A percentile compares a stretch with the other conserved stretches of the same genome.
Conservation (phyloP, 2,329 filamentous ascomycete species). For the Fusarium penzigii region DNA sequence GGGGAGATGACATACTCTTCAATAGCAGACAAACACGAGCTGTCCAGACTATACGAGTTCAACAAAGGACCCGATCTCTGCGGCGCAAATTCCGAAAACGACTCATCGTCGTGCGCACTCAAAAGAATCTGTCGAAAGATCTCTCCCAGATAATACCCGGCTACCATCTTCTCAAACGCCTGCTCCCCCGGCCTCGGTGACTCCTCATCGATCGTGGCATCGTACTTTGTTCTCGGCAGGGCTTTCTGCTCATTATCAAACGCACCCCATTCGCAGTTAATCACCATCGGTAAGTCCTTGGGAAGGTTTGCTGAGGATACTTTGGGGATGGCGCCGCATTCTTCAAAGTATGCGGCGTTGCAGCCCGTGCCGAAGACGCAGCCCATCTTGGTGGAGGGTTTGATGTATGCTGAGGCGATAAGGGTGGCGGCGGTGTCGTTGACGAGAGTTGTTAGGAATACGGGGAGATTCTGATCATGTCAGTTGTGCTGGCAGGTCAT, state of each 20-base stretch:
- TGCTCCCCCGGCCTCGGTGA: constrained; percentile 75
- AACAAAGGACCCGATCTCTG: too few species aligned
- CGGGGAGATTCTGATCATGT: neutral
- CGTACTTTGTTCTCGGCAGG: constrained; percentile 1
- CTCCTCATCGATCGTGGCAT: constrained; percentile 54
- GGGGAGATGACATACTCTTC: too few species aligned
- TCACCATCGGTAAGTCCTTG: neutral
- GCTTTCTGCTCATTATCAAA: constrained; percentile 5
- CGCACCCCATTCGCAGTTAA: constrained; percentile 13
- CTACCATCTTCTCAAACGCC: constrained; percentile 83
- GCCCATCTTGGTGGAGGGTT: constrained; percentile 59
- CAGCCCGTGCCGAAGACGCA: constrained; percentile 83
- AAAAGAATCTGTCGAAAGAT: constrained; percentile 62
- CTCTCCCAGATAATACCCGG: constrained; percentile 79
- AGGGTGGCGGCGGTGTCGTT: constrained; percentile 64
- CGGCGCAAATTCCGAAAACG: too few species aligned
- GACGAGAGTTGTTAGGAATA: constrained; percentile 4
- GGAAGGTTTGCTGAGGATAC: neutral
- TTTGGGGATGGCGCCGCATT: constrained; percentile 60
- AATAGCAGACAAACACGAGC: too few species aligned
- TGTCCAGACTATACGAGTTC: too few species aligned
- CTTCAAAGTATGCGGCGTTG: constrained; percentile 77
- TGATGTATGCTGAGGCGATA: constrained; percentile 72
- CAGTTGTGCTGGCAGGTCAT: neutral
- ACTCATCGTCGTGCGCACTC: constrained; percentile 24